Evolutionary conservation across 441 rosid genomes (phyloP).

Genomic region (Cnidoscolus chayamansa): DNA sequence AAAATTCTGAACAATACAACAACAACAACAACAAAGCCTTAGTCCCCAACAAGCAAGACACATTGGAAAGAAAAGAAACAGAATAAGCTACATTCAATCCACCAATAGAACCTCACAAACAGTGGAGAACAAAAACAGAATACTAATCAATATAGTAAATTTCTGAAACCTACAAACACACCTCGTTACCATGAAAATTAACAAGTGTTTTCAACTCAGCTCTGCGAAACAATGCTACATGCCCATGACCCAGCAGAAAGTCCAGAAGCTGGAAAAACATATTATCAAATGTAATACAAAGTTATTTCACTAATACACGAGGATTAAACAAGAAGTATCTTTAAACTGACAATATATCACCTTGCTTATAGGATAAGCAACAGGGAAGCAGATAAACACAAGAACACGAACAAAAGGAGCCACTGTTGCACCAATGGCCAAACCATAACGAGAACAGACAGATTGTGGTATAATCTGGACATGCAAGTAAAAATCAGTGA

Average conservation of each 20-base stretch:
- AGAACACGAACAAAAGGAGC: constrained; percentile 78
- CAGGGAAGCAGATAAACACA: constrained; percentile 77
- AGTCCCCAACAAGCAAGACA: no score
- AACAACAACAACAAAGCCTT: no score
- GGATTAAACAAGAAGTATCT: not conserved
- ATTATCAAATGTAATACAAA: not conserved
- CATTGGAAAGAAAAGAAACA: no score
- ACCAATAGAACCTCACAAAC: no score
- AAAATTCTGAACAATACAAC: not conserved
- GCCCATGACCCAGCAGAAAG: constrained; percentile 72
- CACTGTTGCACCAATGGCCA: constrained; percentile 84
- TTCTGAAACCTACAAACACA: constrained; percentile 25
- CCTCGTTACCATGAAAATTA: constrained; percentile 44
- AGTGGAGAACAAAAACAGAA: no score
- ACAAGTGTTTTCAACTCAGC: constrained; percentile 93
- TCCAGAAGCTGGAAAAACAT: constrained; percentile 57
- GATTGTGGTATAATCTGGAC: constrained; percentile 86
- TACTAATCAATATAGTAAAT: no score
- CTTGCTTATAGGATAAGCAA: constrained; percentile 96
- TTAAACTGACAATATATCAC: constrained; percentile 29
- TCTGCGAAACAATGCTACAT: constrained; percentile 73
- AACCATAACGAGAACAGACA: constrained; percentile 83
- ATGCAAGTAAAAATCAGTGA: not conserved
- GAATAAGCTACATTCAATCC: no score
- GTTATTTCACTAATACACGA: not conserved